These are phyloP conservation scores for Arctostaphylos glauca DNA, from an alignment of 148 eudicot species.

Conservation along the genomic window DNA sequence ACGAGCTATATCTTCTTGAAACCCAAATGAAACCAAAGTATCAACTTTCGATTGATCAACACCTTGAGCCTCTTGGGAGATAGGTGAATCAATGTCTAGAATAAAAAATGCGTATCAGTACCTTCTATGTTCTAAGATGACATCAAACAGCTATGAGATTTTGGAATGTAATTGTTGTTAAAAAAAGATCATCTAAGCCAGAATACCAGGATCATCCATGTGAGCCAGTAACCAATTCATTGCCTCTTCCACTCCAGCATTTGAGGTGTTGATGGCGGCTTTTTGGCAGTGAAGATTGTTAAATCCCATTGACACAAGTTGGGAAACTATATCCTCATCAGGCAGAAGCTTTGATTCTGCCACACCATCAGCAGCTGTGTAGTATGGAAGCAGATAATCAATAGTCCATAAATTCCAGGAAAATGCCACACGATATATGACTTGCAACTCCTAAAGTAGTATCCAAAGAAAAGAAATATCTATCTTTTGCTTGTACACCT, in stretches of 20 bases:
- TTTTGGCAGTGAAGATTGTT: constrained; percentile 68
- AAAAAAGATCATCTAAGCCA: not conserved
- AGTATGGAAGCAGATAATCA: not conserved
- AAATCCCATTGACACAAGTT: constrained; percentile 89
- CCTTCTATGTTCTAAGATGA: not conserved
- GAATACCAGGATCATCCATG: constrained; percentile 92
- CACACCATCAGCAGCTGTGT: constrained; percentile 39
- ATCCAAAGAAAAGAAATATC: not conserved
- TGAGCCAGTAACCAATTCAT: constrained; percentile 97
- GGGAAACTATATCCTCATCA: constrained; percentile 67
- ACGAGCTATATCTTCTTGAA: constrained; percentile 71
- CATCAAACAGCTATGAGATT: not conserved
- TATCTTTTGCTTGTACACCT: not conserved
- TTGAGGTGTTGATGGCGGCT: constrained; percentile 82
- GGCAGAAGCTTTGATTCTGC: constrained; percentile 42
- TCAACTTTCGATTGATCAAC: constrained; percentile 75
- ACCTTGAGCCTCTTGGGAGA: constrained; percentile 40
- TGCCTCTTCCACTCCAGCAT: constrained; percentile 90
- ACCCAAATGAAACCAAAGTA: constrained; percentile 77
- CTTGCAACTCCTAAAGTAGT: not conserved
- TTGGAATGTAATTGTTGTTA: not conserved
- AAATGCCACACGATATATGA: not conserved
- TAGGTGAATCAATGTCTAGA: constrained; percentile 85
- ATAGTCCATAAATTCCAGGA: not conserved
- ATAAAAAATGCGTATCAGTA: constrained; percentile 16